A percentile compares a stretch with the other conserved stretches of the same genome.
Evolutionary conservation across 2,329 filamentous ascomycete species (phyloP).

Genomic region (Pseudopithomyces maydicus): DNA sequence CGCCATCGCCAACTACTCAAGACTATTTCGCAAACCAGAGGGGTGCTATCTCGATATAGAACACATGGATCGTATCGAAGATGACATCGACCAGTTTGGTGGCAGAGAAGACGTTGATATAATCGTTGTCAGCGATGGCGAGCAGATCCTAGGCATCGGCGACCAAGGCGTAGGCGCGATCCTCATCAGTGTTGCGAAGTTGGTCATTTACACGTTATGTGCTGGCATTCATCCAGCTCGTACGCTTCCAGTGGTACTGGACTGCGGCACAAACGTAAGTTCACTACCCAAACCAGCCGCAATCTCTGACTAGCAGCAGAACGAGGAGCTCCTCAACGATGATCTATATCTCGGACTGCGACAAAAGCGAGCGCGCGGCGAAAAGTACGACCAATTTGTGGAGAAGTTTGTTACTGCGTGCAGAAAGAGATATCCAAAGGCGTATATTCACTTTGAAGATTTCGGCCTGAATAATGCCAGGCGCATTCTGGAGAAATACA

Average conservation of each 20-base stretch:
- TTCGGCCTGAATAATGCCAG: conserved; percentile 80
- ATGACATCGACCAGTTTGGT: conserved; percentile 71
- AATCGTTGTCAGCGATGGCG: conserved; percentile 80
- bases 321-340: conserved; percentile 73
- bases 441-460: conserved; percentile 89
- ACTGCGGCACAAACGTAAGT: conserved; percentile 76
- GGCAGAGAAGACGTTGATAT: conserved; percentile 78
- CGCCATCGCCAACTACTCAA: conserved; percentile 83
- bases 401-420: conserved; percentile 73
- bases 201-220: conserved; percentile 81
- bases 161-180: conserved; percentile 88
- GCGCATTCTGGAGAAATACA: conserved; percentile 76
- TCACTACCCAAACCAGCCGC: neutral
- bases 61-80: conserved; percentile 68
- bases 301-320: conserved; percentile 49
- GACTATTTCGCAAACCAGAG: conserved; percentile 76
- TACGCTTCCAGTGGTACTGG: conserved; percentile 79
- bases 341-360: conserved; percentile 79
- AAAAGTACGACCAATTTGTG: conserved; percentile 77
- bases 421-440: conserved; percentile 72
- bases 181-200: conserved; percentile 81
- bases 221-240: conserved; percentile 83
- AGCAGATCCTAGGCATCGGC: conserved; percentile 82
- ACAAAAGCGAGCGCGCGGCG: conserved; percentile 68
- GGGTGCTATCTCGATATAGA: conserved; percentile 81